A percentile compares a stretch with the other conserved stretches of the same genome.
Evolutionary conservation across 352 stramenopile species (phyloP).

Genomic region (Globisporangium barbulae): DNA sequence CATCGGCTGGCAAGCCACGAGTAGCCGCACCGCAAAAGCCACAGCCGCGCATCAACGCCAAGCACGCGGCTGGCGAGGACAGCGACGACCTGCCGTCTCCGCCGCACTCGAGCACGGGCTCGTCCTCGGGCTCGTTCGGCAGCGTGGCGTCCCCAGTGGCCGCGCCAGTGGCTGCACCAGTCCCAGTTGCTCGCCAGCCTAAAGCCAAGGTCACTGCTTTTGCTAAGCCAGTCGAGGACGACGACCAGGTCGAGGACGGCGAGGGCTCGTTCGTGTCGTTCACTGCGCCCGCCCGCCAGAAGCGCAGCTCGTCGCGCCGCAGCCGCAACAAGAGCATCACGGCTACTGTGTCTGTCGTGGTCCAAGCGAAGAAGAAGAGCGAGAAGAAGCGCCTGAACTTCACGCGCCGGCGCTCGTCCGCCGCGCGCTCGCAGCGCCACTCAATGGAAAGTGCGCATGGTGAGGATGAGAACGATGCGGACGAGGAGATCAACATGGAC

Average conservation of each 20-base stretch:
- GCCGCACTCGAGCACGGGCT: slow-evolving; percentile 19
- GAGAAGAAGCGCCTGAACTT: slow-evolving; percentile 35
- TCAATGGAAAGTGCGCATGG: slow-evolving; percentile 26
- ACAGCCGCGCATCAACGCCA: background rate
- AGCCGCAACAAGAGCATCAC: slow-evolving; percentile 6
- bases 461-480: slow-evolving; percentile 29
- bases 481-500: slow-evolving; percentile 76
- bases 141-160: slow-evolving; percentile 10
- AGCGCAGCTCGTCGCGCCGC: slow-evolving; percentile 3
- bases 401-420: slow-evolving; percentile 27
- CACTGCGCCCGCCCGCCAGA: slow-evolving; percentile 10
- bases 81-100: slow-evolving; percentile 8
- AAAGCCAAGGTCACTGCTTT: background rate
- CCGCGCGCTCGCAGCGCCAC: slow-evolving; percentile 6
- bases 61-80: slow-evolving; percentile 4
- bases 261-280: slow-evolving; percentile 30
- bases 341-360: slow-evolving; percentile 3
- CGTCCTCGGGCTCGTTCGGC: slow-evolving; percentile 17
- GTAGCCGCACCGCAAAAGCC: background rate
- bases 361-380: slow-evolving; percentile 27
- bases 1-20: slow-evolving; percentile 5
- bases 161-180: background rate
- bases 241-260: background rate
- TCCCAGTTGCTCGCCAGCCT: background rate
- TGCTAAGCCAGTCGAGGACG: background rate